Base-by-base conservation (phyloP, 306 rosid species). In the Styphnolobium japonicum region DNA sequence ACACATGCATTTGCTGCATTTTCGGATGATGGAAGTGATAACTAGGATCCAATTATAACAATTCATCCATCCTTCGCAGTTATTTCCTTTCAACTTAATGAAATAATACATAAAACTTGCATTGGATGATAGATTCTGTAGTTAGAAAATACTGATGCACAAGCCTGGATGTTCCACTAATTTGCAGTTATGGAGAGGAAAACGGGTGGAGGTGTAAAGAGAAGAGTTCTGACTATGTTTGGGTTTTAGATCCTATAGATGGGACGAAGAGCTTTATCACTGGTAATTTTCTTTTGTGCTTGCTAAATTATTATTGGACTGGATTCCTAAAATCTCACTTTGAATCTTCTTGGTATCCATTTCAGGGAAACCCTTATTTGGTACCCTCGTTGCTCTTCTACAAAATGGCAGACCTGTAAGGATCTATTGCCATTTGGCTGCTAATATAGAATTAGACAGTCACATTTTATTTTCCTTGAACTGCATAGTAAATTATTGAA, bases 171-270 rank as follows among this genome's bases (percentile, higher is more conserved):
- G 72, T 80, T 56, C 19, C 75, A 66, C 53, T 37, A 37, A 84
- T 77, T 78, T 87, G 87, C 85, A 95, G 98, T 84, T 92, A 66
- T 23, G 98, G 98, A 58, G 98, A 95, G 88, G 98, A 92, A 83
- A 91, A 88, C 9, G 98, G 98, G 8, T 95, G 98, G 98, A 95
- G 85, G 81, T 91, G 93, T 88, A 86, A 69, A 71, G 91, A 90
- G 83, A 46, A 85, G 15, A 85, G 40, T 81, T 77, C 98, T 10
- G 97, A 95, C 69, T 92, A 86, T 72, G 98, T 95, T 15, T 95
- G 98, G 98, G 94, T 95, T 27, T 92, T 95, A 62, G 98, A 95
- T 84, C 98, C 98, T 5, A 92, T 92, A 18, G 98, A 95, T 81
- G 98, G 98, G 67, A 95, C 98, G 61, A 95, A 91, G 84, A 95